Evolutionary conservation across 1,284 basidiomycete genomes (phyloP).

Genomic region (Jaminaea rosea): DNA sequence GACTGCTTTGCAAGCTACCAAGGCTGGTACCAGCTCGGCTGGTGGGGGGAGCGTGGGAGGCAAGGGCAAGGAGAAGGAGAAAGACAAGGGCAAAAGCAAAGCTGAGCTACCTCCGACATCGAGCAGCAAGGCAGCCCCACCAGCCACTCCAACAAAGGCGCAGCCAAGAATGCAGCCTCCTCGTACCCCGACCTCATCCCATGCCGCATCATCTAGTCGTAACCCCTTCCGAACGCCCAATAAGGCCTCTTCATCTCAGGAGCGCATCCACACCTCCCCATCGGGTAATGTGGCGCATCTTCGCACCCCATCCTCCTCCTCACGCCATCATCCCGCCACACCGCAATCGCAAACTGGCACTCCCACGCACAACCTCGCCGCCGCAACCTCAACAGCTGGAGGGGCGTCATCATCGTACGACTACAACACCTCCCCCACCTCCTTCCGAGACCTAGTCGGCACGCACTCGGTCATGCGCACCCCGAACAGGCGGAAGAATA

Average conservation of each 20-base stretch:
- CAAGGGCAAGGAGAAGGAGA: slow-evolving; percentile 2
- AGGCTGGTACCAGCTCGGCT: slow-evolving; percentile 4
- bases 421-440: not conserved
- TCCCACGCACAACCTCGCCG: too few relatives aligned
- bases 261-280: not conserved
- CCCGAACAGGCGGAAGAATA: not conserved
- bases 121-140: slow-evolving; percentile 2
- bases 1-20: slow-evolving; percentile 20
- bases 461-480: not conserved
- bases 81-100: slow-evolving; percentile 7
- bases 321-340: not conserved
- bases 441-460: not conserved
- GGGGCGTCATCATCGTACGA: too few relatives aligned
- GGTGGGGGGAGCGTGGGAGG: not conserved
- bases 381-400: too few relatives aligned
- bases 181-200: too few relatives aligned
- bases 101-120: too few relatives aligned
- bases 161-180: not conserved
- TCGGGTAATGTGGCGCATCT: not conserved
- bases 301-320: not conserved
- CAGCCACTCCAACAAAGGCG: slow-evolving; percentile 6
- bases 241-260: not conserved
- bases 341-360: too few relatives aligned
- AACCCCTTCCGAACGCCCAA: not conserved
- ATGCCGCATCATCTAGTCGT: too few relatives aligned